Base-by-base conservation (phyloP, 2,329 filamentous ascomycete genomes). In the Xylaria sp. region DNA sequence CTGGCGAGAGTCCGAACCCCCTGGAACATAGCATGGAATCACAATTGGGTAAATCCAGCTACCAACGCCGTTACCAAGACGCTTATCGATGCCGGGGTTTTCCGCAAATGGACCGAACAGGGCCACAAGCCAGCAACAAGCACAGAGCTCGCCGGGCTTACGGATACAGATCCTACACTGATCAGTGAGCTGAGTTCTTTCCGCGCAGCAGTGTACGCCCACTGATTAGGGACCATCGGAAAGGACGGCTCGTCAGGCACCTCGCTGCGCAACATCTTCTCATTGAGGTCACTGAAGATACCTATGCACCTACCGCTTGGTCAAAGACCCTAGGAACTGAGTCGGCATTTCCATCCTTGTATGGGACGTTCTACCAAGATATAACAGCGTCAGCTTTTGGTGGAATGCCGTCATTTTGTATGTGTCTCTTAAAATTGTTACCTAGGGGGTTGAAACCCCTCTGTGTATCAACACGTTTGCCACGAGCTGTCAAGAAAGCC, bases 1-100 rank as follows among this genome's bases (percentile, higher is more conserved):
- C 55, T 75, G 38, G 41, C 50, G 7, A 57, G 62, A 59, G 50
- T 69, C 26, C 59, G 61, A 52, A 69, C 66, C 20, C 73, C 72
- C 0, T 75, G 72, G 70, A 72, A 75, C 45, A 68, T 70, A 7
- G 69, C 69, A 2, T 74, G 72, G 69, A 69, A 73, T 17, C 72
- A 75, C 21, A 67, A 64, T 24, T 72, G 72, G 68, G 67, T 69
- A 5, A 71, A 66, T 26, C 55, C 56, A 1, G 63, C 65, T 0
- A 73, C 69, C n/a, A 67, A 68, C 39, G 68, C 67, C 2, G 66
- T 67, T n/a, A 60, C 68, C 53, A 74, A 72, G 50, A 72, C 70
- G 1, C 63, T 75, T 22, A 72, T 74, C 43, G 71, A 74, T 52
- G 67, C 66, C 13, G 71, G 71, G 17, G 54, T 74, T 2, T 75